Evolutionary conservation across 1,139 yeast species (phyloP).

Genomic region (Candida buenavistaensis): DNA sequence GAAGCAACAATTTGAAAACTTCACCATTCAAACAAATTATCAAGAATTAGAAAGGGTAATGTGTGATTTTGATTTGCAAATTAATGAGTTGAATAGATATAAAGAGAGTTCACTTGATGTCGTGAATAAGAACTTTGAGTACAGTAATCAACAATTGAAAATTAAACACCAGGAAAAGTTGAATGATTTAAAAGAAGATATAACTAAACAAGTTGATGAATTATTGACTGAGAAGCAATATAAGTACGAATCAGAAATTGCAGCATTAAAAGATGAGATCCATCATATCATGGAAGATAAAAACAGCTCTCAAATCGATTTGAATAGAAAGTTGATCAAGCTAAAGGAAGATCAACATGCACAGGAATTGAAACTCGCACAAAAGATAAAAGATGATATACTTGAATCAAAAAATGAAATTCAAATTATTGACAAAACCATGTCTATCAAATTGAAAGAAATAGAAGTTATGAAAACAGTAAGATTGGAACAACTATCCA

Average conservation of each 20-base stretch:
- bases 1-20: constrained; percentile 34
- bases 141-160: constrained; percentile 33
- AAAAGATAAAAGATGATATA: constrained; percentile 19
- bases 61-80: constrained; percentile 22
- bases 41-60: constrained; percentile 22
- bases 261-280: constrained; percentile 17
- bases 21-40: constrained; percentile 38
- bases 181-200: constrained; percentile 37
- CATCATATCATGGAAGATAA: constrained; percentile 2
- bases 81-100: constrained; percentile 30
- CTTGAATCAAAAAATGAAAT: constrained; percentile 10
- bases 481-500: constrained; percentile 2
- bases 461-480: constrained; percentile 2
- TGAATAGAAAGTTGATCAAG: constrained; percentile 24
- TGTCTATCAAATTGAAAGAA: background rate
- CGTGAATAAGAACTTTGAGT: constrained; percentile 34
- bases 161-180: constrained; percentile 35
- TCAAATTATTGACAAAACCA: constrained; percentile 4
- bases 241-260: constrained; percentile 23
- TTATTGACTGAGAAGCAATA: constrained; percentile 29
- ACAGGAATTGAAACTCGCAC: constrained; percentile 19
- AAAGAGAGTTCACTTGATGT: constrained; percentile 27
- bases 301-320: constrained; percentile 19
- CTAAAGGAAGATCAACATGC: constrained; percentile 28
- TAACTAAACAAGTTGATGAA: constrained; percentile 33